Percentiles rank a stretch among this genome's conserved stretches.
phyloP scores from a whole-genome alignment of 2,329 filamentous ascomycete genomes.

The Diplodia scrobiculata region DNA sequence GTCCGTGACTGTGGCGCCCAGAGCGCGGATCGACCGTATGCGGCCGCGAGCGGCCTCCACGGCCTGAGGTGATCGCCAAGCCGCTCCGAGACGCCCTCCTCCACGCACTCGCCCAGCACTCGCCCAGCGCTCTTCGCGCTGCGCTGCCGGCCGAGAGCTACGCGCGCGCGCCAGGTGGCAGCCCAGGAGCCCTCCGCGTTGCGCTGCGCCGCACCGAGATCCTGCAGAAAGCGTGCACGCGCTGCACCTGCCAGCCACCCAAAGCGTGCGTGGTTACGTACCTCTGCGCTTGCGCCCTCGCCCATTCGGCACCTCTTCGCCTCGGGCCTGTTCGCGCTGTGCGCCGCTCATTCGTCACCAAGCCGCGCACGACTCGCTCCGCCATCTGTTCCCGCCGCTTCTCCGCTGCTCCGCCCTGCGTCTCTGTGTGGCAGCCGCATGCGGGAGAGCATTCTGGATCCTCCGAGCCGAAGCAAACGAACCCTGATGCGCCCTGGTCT shows the following conservation, averaged over 20 bases:
- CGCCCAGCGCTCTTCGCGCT: not conserved
- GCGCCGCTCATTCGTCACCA: constrained; percentile 10
- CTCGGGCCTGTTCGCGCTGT: constrained; percentile 9
- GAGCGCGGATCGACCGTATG: constrained; percentile 23
- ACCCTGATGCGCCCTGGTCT: not conserved
- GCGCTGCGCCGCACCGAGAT: constrained; percentile 6
- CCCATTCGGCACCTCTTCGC: not conserved
- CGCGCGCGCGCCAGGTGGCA: constrained; percentile 13
- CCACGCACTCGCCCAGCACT: not conserved
- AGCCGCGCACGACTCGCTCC: constrained; percentile 18
- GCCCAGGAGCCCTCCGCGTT: constrained; percentile 15
- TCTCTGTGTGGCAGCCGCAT: constrained; percentile 8
- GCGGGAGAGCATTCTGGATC: constrained; percentile 11
- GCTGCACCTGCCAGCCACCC: not conserved
- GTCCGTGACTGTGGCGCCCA: constrained; percentile 23
- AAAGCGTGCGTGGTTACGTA: not conserved
- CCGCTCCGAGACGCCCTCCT: constrained; percentile 16
- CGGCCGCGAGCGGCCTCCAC: constrained; percentile 24
- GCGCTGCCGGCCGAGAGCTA: not conserved
- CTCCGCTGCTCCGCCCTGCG: constrained; percentile 12
- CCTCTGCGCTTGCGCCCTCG: constrained; percentile 16
- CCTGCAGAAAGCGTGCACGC: constrained; percentile 1
- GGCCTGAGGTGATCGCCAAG: constrained; percentile 26
- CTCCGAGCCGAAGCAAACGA: constrained; percentile 4
- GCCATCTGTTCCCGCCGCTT: constrained; percentile 5